Evolutionary conservation across 1,284 basidiomycete species (phyloP).

Genomic region (Irpex rosettiformis): DNA sequence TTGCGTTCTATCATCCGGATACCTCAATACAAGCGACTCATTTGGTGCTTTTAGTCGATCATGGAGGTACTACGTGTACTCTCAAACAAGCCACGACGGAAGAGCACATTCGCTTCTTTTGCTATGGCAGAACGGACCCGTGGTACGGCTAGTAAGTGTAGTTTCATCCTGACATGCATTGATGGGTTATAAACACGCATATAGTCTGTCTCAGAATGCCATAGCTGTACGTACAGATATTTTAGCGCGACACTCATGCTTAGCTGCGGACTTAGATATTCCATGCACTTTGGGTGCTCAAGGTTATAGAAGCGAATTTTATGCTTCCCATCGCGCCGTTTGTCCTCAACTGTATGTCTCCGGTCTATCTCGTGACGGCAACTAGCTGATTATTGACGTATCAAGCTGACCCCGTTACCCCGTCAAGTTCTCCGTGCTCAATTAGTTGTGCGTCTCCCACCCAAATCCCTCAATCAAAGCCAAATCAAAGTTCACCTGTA

Average conservation of each 20-base stretch:
- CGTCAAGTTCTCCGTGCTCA: too few species aligned
- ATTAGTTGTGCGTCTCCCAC: too few species aligned
- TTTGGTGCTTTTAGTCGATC: not conserved
- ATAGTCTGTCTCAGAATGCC: conserved; percentile 8
- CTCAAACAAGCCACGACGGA: not conserved
- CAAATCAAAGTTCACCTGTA: too few species aligned
- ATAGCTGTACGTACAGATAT: conserved; percentile 8
- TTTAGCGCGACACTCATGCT: not conserved
- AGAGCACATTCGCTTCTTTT: conserved; percentile 10
- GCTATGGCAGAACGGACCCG: conserved; percentile 10
- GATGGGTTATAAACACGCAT: not conserved
- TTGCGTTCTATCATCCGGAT: not conserved
- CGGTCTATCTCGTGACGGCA: too few species aligned
- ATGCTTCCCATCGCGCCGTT: conserved; percentile 11
- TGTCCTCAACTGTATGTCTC: conserved; percentile 13
- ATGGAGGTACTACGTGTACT: conserved; percentile 11
- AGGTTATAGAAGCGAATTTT: conserved; percentile 9
- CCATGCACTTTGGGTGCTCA: conserved; percentile 13
- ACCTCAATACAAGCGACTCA: not conserved
- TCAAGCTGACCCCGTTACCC: not conserved
- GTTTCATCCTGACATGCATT: not conserved
- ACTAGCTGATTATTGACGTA: too few species aligned
- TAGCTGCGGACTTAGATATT: conserved; percentile 11
- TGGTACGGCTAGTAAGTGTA: conserved; percentile 13
- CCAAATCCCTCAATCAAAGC: too few species aligned